A percentile compares a stretch with the other conserved stretches of the same genome.
These are phyloP conservation scores for Saccharomycopsis babjevae DNA, from an alignment of 805 yeast species.

Conservation along the genomic window DNA sequence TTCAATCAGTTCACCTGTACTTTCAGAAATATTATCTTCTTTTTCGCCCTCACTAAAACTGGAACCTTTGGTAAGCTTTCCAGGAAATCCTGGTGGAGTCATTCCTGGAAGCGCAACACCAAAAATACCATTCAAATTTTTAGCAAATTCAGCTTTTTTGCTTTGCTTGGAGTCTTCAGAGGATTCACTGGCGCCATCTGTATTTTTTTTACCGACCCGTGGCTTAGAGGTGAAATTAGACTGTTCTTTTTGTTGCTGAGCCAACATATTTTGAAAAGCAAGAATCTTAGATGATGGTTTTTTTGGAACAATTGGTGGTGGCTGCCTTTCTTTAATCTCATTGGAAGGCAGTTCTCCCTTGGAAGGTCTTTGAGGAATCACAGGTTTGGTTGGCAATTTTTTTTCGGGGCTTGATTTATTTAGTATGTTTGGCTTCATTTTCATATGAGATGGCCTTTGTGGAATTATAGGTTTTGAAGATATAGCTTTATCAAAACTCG, in stretches of 20 bases:
- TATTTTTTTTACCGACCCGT: neutral
- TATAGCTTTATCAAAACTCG: neutral
- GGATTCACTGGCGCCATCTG: neutral
- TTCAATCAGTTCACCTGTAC: constrained; percentile 14
- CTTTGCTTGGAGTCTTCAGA: neutral
- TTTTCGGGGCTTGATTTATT: neutral
- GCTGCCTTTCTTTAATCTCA: constrained; percentile 19
- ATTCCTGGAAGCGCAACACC: constrained; percentile 45
- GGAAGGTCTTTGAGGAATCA: constrained; percentile 26
- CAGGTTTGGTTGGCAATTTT: constrained; percentile 17
- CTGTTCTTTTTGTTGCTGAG: constrained; percentile 32
- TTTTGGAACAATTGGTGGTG: constrained; percentile 63
- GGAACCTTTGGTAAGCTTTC: constrained; percentile 14
- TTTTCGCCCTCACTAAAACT: constrained; percentile 7
- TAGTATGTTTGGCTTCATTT: neutral
- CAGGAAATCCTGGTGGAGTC: constrained; percentile 27
- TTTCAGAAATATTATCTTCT: neutral
- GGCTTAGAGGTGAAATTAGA: constrained; percentile 2
- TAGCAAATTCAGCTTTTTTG: constrained; percentile 40
- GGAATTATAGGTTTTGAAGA: constrained; percentile 4
- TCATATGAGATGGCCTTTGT: neutral
- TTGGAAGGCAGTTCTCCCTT: constrained; percentile 3
- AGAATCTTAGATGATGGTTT: constrained; percentile 72
- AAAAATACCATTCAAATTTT: constrained; percentile 45
- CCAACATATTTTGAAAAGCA: constrained; percentile 70